Evolutionary conservation across 768 basidiomycete genomes (phyloP).

Genomic region (Porphyrellus cyaneotinctus): DNA sequence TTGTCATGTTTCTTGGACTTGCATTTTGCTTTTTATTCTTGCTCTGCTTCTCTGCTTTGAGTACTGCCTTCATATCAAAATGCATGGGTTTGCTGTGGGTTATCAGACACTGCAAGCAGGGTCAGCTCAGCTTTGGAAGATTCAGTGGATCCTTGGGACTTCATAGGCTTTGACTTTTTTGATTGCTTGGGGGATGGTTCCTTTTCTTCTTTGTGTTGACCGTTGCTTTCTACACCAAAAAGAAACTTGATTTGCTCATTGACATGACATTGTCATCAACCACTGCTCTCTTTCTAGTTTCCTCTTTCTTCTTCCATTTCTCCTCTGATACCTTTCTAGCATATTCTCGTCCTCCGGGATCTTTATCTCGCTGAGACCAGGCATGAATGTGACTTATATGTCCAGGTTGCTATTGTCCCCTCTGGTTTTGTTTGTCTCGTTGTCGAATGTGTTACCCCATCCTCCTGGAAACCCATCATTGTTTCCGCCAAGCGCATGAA

Average conservation of each 20-base stretch:
- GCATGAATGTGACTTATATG: conserved; percentile 94
- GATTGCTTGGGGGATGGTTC: conserved; percentile 18
- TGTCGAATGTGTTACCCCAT: conserved; percentile 53
- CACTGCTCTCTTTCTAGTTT: too few relatives aligned
- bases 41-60: conserved; percentile 78
- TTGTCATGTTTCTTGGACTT: conserved; percentile 16
- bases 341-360: conserved; percentile 74
- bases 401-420: conserved; percentile 53
- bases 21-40: conserved; percentile 38
- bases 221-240: conserved; percentile 49
- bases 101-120: conserved; percentile 55
- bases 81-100: conserved; percentile 60
- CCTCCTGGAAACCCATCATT: conserved; percentile 77
- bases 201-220: conserved; percentile 28
- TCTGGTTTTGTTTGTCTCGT: conserved; percentile 8
- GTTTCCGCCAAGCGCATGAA: conserved; percentile 65
- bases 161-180: conserved; percentile 18
- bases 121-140: conserved; percentile 55
- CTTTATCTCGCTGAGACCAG: conserved; percentile 63
- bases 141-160: conserved; percentile 18
- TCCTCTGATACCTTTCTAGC: conserved; percentile 87
- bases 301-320: conserved; percentile 79
- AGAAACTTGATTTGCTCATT: conserved; percentile 54
- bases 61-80: conserved; percentile 86
- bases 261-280: too few relatives aligned